phyloP scores from a whole-genome alignment of 129 eudicot genomes.

The Flaveria brownii region DNA sequence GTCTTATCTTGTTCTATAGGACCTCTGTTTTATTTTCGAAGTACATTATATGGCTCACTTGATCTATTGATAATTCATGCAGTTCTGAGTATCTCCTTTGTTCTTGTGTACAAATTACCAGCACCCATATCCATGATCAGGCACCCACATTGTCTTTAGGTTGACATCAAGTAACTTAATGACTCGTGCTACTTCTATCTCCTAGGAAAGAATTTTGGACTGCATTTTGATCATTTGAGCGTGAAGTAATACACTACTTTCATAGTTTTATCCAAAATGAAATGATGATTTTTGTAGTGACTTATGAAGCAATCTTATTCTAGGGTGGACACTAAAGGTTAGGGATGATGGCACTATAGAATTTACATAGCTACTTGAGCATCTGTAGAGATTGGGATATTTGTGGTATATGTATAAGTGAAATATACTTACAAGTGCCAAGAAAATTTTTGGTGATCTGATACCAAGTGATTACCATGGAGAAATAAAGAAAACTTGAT shows the following conservation, averaged over 20 bases:
- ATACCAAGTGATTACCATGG: conserved; percentile 4
- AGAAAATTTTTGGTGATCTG: background rate
- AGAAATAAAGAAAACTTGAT: conserved; percentile 6
- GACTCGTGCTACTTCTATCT: background rate
- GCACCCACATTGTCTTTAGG: background rate
- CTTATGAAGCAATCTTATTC: background rate
- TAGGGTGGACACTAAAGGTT: background rate
- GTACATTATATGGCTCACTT: no score
- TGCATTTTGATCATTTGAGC: background rate
- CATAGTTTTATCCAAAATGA: background rate
- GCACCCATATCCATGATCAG: background rate
- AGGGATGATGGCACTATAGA: background rate
- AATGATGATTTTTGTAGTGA: background rate
- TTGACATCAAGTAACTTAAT: background rate
- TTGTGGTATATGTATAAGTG: background rate
- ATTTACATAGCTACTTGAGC: conserved; percentile 3
- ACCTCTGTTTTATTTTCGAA: background rate
- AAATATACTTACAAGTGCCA: background rate
- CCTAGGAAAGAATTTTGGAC: background rate
- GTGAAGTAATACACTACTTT: background rate
- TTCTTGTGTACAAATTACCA: no score
- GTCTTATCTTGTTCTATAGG: background rate
- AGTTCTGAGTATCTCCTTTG: no score
- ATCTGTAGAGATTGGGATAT: conserved; percentile 4
- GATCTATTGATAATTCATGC: no score